phyloP scores from a whole-genome alignment of 345 rosid species.

The Noccaea caerulescens region DNA sequence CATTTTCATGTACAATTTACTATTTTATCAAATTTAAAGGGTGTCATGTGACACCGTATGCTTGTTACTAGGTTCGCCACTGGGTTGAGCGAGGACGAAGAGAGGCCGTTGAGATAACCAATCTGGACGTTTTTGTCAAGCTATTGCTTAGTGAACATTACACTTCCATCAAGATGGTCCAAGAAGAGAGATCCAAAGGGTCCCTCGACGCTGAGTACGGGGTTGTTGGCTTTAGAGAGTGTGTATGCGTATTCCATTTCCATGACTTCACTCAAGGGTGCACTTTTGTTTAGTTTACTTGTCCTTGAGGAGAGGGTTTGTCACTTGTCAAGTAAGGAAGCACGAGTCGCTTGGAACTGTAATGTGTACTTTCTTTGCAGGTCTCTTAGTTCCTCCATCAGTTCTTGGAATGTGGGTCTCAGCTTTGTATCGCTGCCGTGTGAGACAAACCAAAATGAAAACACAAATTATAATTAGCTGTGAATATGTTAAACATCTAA shows the following conservation, averaged over 20 bases:
- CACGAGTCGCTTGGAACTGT: slow-evolving; percentile 67
- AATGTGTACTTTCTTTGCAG: slow-evolving; percentile 59
- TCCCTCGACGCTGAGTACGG: slow-evolving; percentile 56
- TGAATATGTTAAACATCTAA: neutral
- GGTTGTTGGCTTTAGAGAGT: slow-evolving; percentile 82
- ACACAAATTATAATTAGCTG: neutral
- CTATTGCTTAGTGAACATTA: slow-evolving; percentile 68
- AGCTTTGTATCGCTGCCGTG: slow-evolving; percentile 66
- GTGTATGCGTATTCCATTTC: slow-evolving; percentile 95
- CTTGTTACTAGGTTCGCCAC: no score
- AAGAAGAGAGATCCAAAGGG: slow-evolving; percentile 90
- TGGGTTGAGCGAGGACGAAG: no score
- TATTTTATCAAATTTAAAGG: no score
- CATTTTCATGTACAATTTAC: no score
- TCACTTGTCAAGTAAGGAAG: slow-evolving; percentile 41
- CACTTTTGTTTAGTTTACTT: slow-evolving; percentile 16
- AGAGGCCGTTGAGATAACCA: no score
- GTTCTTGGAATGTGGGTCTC: slow-evolving; percentile 88
- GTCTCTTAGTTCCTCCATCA: slow-evolving; percentile 79
- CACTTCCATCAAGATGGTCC: slow-evolving; percentile 93
- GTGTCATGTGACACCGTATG: no score
- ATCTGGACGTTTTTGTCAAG: no score
- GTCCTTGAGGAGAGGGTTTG: slow-evolving; percentile 52
- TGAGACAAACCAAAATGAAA: slow-evolving; percentile 20
- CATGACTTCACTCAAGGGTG: slow-evolving; percentile 42